Evolutionary conservation across 768 basidiomycete genomes (phyloP), one percentile per base, ranked within the genome.

Genomic region (Crepidotus variabilis): DNA sequence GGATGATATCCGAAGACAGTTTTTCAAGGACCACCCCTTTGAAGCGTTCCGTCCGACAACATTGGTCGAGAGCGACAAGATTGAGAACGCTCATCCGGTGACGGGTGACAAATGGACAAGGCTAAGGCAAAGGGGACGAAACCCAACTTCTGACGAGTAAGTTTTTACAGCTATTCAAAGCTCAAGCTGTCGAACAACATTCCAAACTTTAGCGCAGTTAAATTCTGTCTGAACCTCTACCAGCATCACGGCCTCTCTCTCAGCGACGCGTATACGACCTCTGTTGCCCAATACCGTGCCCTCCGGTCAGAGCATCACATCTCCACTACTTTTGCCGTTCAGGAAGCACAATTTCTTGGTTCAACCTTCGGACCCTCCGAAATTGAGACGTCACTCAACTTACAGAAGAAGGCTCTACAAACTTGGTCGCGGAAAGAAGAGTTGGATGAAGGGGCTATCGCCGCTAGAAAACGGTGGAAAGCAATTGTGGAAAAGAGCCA

Each of bases 21-120:
- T 99, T 78, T 98, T 95, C 77, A 77, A 78, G 43, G 97, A 99
- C 75, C 95, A 97, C 69, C 94, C 97, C 6, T 97, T 97, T 66
- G 95, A 99, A 73, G 88, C 93, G 1, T 90, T 95, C 71, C 79
- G 95, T 45, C 85, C 93, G 1, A 77, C 78, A 8, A 85, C 82
- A 10, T 69, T 99, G 51, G 83, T 91, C 0, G 97, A 99, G 72
- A 78, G 78, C 14, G 83, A 75, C 18, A 69, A 68, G 16, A 76
- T 91, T 50, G 77, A 81, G 65, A 72, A 77, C 18, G 75, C 80
- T 45, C 83, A 88, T 63, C 77, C 79, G 14, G 65, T 89, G 2
- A 70, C 66, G 33, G 93, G 88, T 0, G 61, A 65, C 49, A 72
- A 75, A 20, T 99, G 97, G 97, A 86, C 78, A 54, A 76, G 88